phyloP scores from a whole-genome alignment of 768 basidiomycete genomes.

The Phlebiopsis gigantea region DNA sequence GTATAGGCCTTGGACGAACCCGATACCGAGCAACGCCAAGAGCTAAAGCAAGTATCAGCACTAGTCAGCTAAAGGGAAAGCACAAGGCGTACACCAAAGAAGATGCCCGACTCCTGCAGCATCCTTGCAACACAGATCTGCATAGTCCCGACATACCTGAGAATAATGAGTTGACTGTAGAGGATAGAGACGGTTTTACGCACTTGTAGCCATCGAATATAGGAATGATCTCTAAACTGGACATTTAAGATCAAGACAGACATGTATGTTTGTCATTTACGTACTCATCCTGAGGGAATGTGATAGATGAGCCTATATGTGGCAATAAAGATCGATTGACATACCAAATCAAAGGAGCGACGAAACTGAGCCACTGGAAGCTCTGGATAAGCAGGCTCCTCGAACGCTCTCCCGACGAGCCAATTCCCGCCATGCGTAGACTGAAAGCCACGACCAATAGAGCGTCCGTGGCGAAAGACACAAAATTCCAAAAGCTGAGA shows the following conservation, averaged over 20 bases:
- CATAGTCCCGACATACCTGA: constrained; percentile 84
- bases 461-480: constrained; percentile 67
- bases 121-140: constrained; percentile 92
- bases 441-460: constrained; percentile 71
- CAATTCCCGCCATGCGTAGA: constrained; percentile 60
- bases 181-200: constrained; percentile 18
- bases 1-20: constrained; percentile 83
- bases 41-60: constrained; percentile 39
- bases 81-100: constrained; percentile 64
- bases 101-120: constrained; percentile 88
- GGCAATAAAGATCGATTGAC: constrained; percentile 21
- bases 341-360: constrained; percentile 83
- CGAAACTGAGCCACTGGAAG: constrained; percentile 87
- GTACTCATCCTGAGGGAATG: constrained; percentile 72
- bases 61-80: neutral
- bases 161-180: neutral
- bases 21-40: constrained; percentile 74
- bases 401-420: constrained; percentile 28
- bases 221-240: constrained; percentile 62
- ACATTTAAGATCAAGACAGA: neutral
- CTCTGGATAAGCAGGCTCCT: constrained; percentile 51
- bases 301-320: neutral
- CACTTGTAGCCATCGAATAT: constrained; percentile 80
- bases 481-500: constrained; percentile 72
- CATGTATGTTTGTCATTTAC: constrained; percentile 20